phyloP scores from a whole-genome alignment of 2,329 filamentous ascomycete genomes.

The Sphaerulina musiva region DNA sequence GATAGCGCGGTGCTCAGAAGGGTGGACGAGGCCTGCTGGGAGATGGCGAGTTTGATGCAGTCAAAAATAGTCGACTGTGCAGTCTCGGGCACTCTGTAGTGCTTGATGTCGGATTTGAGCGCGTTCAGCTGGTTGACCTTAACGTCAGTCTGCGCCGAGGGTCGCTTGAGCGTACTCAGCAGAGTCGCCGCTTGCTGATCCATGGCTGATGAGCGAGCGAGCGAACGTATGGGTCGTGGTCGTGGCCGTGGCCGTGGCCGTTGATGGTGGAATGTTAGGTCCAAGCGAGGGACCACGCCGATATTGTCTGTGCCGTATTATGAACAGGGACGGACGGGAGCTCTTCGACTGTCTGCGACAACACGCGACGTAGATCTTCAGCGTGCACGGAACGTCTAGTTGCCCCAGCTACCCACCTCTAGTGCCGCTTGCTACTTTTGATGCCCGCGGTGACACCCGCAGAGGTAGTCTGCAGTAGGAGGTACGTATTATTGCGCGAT shows the following conservation, averaged over 20 bases:
- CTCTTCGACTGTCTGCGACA: no score
- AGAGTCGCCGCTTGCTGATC: slow-evolving; percentile 52
- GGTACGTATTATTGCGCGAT: no score
- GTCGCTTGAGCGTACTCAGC: slow-evolving; percentile 50
- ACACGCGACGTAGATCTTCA: no score
- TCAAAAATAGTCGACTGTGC: slow-evolving; percentile 72
- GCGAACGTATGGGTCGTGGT: slow-evolving; percentile 1
- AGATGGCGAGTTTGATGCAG: slow-evolving; percentile 66
- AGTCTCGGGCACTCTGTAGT: slow-evolving; percentile 76
- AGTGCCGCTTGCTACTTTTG: no score
- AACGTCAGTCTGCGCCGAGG: slow-evolving; percentile 60
- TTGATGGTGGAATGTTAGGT: not conserved
- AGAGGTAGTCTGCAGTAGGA: no score
- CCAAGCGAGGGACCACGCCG: no score
- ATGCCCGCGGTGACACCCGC: no score
- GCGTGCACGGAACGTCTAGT: no score
- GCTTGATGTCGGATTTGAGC: slow-evolving; percentile 85
- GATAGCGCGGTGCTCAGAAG: slow-evolving; percentile 81
- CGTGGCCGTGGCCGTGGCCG: not conserved
- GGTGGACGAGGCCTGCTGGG: slow-evolving; percentile 63
- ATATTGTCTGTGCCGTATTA: no score
- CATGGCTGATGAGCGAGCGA: slow-evolving; percentile 41
- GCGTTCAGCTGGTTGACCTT: slow-evolving; percentile 66
- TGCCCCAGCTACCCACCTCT: no score
- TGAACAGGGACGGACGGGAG: no score